Conservation (phyloP, 768 basidiomycete genomes). For the Serendipita sp. region DNA sequence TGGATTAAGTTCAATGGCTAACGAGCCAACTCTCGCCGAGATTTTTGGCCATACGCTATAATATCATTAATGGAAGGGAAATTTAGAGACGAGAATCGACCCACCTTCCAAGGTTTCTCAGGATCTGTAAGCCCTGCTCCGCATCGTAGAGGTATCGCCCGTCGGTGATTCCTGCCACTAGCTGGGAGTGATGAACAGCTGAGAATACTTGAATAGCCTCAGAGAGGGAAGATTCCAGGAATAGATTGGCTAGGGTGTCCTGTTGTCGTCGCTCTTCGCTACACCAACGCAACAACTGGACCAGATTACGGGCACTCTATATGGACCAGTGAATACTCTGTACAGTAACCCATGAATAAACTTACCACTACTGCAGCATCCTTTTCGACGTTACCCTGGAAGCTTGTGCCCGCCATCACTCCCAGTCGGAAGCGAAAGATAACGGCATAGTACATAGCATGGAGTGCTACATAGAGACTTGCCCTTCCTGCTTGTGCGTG, state of each 20-base stretch:
- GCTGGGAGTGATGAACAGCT: neutral
- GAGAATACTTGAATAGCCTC: neutral
- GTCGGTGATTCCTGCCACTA: neutral
- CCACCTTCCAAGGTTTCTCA: neutral
- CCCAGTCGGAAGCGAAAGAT: neutral
- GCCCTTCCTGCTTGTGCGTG: neutral
- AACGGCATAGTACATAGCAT: neutral
- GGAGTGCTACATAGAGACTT: neutral
- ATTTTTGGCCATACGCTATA: neutral
- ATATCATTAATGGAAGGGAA: neutral
- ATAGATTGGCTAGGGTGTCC: neutral
- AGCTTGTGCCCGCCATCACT: neutral
- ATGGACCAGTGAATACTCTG: neutral
- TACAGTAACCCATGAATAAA: neutral
- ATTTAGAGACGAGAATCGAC: neutral
- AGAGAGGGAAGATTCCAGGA: neutral
- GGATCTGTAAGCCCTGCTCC: neutral
- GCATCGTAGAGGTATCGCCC: neutral
- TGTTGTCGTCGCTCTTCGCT: neutral
- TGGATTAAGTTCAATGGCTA: neutral
- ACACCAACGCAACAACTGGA: neutral
- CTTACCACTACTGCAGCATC: neutral
- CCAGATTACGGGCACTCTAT: neutral
- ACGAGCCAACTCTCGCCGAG: neutral
- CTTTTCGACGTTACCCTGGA: neutral